Base-by-base conservation (phyloP, 176 grass and related monocot genomes). In the Carex parvula region DNA sequence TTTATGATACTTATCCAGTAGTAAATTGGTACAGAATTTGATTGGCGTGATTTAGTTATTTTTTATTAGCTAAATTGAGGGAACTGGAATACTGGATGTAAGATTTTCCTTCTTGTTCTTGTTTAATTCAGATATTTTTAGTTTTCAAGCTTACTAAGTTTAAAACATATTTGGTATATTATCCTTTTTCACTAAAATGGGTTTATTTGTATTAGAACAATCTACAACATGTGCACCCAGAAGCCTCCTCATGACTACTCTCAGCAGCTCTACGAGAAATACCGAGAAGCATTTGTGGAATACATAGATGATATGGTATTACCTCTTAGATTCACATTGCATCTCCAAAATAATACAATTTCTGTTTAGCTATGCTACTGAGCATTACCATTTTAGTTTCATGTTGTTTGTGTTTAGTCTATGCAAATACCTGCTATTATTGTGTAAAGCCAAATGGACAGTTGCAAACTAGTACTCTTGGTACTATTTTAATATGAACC, bases 161-260 rank as follows among this genome's bases (percentile, higher is more conserved):
- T 66, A 16, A 16, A 15, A 12, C 3, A 66, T 66, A 16, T 67
- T 15, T 67, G 29, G 6, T 37, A 16, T 65, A 64, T 67, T 35
- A 37, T 67, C 30, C 4, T 37, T 35, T 67, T 32, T 26, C 63
- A 65, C 63, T 30, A 13, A 64, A 55, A 17, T 50, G 58, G 17
- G 10, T 6, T 16, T 0, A 44, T 80, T 80, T 8, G 32, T 57
- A 84, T n/a, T 87, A 99, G 96, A 87, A 99, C 88, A 42, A 92
- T 95, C 54, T 95, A 99, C 85, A 92, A 92, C 86, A 99, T 99
- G 93, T 95, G 93, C 87, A 94, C 93, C 67, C 96, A 98, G 89
- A 98, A 95, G 76, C 84, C 91, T 4, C 93, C 96, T 2, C 75
- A 92, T 56, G 88, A 95, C 69, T 93, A 95, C 88, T 94, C 97